These are phyloP conservation scores for Scheffersomyces illinoinensis DNA, from an alignment of 1,139 yeast species.

Conservation along the genomic window DNA sequence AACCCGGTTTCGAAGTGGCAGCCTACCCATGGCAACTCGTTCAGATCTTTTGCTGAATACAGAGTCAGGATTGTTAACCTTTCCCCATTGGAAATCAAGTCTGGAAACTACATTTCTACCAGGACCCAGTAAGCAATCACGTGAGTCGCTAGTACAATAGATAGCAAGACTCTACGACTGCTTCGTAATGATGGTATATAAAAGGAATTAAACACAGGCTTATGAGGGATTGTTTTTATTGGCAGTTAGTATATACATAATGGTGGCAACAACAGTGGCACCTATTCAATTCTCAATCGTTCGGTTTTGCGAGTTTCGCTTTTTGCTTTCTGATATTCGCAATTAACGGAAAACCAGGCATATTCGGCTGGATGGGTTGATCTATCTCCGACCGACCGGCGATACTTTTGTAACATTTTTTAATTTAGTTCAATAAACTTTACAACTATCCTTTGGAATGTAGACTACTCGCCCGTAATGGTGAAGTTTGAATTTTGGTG, in stretches of 20 bases:
- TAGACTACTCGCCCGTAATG: background rate
- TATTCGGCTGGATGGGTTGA: background rate
- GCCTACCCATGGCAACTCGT: slow-evolving; percentile 41
- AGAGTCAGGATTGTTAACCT: slow-evolving; percentile 51
- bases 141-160: background rate
- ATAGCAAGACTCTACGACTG: no score
- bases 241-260: background rate
- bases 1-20: slow-evolving; percentile 30
- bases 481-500: no score
- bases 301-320: background rate
- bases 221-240: background rate
- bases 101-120: slow-evolving; percentile 1
- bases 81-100: slow-evolving; percentile 45
- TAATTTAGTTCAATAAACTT: background rate
- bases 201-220: background rate
- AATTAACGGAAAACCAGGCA: background rate
- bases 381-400: background rate
- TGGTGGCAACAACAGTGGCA: background rate
- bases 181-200: background rate
- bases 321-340: background rate
- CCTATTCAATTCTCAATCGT: background rate
- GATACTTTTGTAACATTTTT: background rate
- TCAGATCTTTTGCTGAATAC: slow-evolving; percentile 58
- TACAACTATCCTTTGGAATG: background rate
- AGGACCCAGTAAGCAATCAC: background rate